These are phyloP conservation scores for Nemania serpens DNA, from an alignment of 2,329 filamentous ascomycete genomes.

Conservation along the genomic window DNA sequence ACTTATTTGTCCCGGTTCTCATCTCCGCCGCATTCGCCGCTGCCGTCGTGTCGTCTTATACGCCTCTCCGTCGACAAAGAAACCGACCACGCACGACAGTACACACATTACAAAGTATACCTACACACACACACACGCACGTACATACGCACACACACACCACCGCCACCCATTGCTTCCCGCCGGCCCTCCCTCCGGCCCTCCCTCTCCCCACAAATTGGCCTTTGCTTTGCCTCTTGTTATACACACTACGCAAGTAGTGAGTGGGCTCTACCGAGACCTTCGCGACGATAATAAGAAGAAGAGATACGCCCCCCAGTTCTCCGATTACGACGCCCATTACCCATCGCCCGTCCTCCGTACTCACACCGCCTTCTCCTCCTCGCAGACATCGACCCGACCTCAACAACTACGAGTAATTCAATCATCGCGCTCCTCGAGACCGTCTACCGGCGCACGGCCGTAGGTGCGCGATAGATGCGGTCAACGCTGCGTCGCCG, in stretches of 20 bases:
- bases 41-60: background rate
- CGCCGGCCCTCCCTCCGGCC: background rate
- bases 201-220: conserved; percentile 7
- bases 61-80: conserved; percentile 1
- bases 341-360: background rate
- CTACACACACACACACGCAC: too few species aligned
- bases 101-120: too few species aligned
- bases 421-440: conserved; percentile 28
- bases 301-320: background rate
- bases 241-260: background rate
- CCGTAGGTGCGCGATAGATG: conserved; percentile 38
- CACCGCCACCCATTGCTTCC: background rate
- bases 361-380: conserved; percentile 9
- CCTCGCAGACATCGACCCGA: background rate
- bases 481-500: conserved; percentile 30
- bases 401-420: conserved; percentile 8
- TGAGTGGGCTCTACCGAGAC: conserved; percentile 5
- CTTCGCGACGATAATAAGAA: conserved; percentile 1
- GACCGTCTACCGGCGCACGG: conserved; percentile 33
- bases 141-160: too few species aligned
- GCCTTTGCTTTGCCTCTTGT: background rate
- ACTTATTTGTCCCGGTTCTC: conserved; percentile 14
- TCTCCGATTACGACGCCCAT: background rate
- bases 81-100: too few species aligned
- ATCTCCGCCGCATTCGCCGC: conserved; percentile 12